Base-by-base conservation (phyloP, 2,329 filamentous ascomycete species). In the Fusarium keratoplasticum region DNA sequence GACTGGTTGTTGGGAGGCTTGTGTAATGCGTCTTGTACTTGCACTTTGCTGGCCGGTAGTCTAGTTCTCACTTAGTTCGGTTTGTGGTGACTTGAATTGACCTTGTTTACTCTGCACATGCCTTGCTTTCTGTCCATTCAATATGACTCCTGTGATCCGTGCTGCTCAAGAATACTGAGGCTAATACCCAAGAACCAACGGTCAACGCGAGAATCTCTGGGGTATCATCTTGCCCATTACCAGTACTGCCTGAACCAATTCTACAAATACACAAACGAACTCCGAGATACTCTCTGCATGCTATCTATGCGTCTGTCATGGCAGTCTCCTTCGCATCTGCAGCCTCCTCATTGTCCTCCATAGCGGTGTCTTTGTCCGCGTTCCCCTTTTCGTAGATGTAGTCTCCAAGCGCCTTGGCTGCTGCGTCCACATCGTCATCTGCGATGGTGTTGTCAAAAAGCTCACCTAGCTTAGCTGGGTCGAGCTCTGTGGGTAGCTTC, bases 391-490 rank as follows among this genome's bases (percentile, higher is more conserved):
- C 69, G 33, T 80, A 84, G 20, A 84, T 76, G 62, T 76, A 82
- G 8, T 74, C 73, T 4, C 67, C 64, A 5, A 84, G 61, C 7
- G 62, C 52, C 14, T 76, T 73, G 25, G 72, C 70, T 27, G 77
- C 77, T 25, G 73, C 60, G 20, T 76, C 75, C 8, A 76, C 55
- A n/a, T 79, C 78, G 3, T 79, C 79, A 35, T 81, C 77, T 61
- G 71, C 35, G 33, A 84, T 58, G 27, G 66, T 62, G 1, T 65
- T 77, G 69, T 80, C 69, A 52, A 82, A 83, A 2, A 80, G 61
- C 31, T 79, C 78, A 5, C 72, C 72, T 7, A 70, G 52, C 29
- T 77, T 80, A 18, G 65, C 66, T 13, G 76, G 76, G n/a, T 82
- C 78, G 7, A 79, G 59, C 29, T 79, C 77, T 9, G 71, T 54